These are phyloP conservation scores for Globisporangium ultimum DNA, from an alignment of 352 stramenopile genomes.

Conservation along the genomic window DNA sequence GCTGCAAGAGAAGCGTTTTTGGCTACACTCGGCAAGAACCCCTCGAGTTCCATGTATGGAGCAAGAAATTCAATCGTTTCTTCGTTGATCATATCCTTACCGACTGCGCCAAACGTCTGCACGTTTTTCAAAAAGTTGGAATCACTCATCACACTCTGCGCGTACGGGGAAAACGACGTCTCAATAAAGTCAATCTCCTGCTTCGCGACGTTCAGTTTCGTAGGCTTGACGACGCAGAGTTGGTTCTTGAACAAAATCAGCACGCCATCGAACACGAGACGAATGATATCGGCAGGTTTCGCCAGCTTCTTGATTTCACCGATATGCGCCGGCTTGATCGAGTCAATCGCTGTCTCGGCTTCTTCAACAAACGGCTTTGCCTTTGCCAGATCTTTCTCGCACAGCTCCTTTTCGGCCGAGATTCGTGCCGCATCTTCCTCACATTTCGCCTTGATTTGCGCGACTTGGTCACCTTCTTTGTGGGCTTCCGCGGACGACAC, in stretches of 20 bases:
- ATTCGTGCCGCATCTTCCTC: constrained; percentile 95
- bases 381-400: constrained; percentile 95
- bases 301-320: constrained; percentile 98
- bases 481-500: constrained; percentile 95
- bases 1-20: constrained; percentile 96
- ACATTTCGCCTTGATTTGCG: constrained; percentile 96
- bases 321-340: constrained; percentile 97
- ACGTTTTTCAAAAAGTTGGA: constrained; percentile 97
- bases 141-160: constrained; percentile 95
- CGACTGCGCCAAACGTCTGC: constrained; percentile 93
- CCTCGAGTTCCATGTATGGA: constrained; percentile 96
- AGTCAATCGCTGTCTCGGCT: constrained; percentile 97
- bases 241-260: constrained; percentile 96
- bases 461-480: constrained; percentile 96
- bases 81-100: constrained; percentile 98
- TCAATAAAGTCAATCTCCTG: constrained; percentile 97
- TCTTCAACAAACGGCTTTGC: constrained; percentile 97
- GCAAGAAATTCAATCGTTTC: constrained; percentile 98
- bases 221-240: constrained; percentile 89
- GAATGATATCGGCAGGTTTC: constrained; percentile 98
- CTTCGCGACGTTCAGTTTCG: constrained; percentile 96
- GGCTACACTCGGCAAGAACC: constrained; percentile 93
- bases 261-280: constrained; percentile 97
- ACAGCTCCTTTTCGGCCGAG: constrained; percentile 93
- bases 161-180: constrained; percentile 95